phyloP scores from a whole-genome alignment of 2,329 filamentous ascomycete species.

The Calonectria pseudoturangicola region DNA sequence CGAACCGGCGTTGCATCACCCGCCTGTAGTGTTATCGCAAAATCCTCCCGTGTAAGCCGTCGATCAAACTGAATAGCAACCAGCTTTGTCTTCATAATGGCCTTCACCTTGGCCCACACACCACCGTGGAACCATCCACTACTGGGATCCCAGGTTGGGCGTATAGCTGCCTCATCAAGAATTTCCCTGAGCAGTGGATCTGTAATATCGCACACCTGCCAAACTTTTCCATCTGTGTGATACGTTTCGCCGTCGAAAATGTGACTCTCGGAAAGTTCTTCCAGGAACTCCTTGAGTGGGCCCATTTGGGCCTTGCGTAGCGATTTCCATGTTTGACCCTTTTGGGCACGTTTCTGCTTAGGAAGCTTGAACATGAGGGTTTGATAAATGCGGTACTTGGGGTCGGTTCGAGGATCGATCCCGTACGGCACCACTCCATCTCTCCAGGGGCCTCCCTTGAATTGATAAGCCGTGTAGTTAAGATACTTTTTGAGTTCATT shows the following conservation, averaged over 20 bases:
- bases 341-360: conserved; percentile 67
- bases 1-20: conserved; percentile 60
- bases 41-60: conserved; percentile 64
- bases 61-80: conserved; percentile 77
- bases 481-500: conserved; percentile 83
- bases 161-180: conserved; percentile 77
- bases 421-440: conserved; percentile 91
- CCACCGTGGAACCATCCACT: conserved; percentile 92
- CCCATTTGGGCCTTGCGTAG: conserved; percentile 64
- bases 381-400: conserved; percentile 88
- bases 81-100: conserved; percentile 92
- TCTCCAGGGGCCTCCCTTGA: conserved; percentile 93
- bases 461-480: conserved; percentile 92
- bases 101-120: conserved; percentile 87
- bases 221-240: conserved; percentile 88
- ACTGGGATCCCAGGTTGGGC: conserved; percentile 74
- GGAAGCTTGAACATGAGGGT: conserved; percentile 89
- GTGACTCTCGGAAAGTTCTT: conserved; percentile 74
- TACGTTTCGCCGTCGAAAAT: conserved; percentile 88
- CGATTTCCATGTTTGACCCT: conserved; percentile 69
- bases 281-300: conserved; percentile 62
- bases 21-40: conserved; percentile 58
- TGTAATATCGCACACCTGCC: conserved; percentile 94
- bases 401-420: conserved; percentile 86
- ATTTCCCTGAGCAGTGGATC: conserved; percentile 83